Evolutionary conservation across 306 rosid genomes (phyloP).

Genomic region (Citrullus mucosospermus): DNA sequence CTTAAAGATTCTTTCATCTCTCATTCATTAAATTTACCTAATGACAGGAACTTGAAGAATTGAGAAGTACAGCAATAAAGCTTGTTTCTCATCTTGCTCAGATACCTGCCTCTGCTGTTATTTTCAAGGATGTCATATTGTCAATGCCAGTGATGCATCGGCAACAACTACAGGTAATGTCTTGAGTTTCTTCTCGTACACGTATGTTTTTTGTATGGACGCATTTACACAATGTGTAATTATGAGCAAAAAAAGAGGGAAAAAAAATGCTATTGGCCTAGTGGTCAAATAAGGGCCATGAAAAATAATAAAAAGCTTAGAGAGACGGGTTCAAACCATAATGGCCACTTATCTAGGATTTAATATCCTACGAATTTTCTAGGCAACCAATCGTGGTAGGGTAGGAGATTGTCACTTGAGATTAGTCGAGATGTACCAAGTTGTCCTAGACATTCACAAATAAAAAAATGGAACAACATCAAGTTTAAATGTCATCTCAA

Average conservation of each 20-base stretch:
- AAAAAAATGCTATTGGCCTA: not conserved
- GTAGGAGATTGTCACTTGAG: not conserved
- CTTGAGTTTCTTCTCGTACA: not conserved
- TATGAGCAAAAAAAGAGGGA: too few relatives aligned
- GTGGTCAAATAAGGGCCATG: not conserved
- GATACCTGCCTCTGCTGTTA: constrained; percentile 72
- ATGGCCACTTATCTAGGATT: not conserved
- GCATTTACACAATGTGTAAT: not conserved
- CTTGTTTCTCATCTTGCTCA: constrained; percentile 93
- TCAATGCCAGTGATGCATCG: constrained; percentile 84
- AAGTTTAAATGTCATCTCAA: not conserved
- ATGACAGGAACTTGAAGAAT: constrained; percentile 58
- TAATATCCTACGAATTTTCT: not conserved
- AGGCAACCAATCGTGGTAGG: not conserved
- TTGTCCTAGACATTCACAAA: not conserved
- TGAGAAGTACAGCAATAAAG: constrained; percentile 55
- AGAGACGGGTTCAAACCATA: too few relatives aligned
- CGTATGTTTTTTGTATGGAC: not conserved
- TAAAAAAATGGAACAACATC: not conserved
- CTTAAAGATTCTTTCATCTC: not conserved
- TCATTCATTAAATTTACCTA: not conserved
- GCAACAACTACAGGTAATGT: constrained; percentile 78
- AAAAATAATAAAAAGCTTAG: not conserved
- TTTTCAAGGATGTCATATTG: constrained; percentile 73
- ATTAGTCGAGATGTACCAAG: not conserved